Evolutionary conservation across 2,329 filamentous ascomycete genomes (phyloP).

Genomic region (Fusarium agapanthi): DNA sequence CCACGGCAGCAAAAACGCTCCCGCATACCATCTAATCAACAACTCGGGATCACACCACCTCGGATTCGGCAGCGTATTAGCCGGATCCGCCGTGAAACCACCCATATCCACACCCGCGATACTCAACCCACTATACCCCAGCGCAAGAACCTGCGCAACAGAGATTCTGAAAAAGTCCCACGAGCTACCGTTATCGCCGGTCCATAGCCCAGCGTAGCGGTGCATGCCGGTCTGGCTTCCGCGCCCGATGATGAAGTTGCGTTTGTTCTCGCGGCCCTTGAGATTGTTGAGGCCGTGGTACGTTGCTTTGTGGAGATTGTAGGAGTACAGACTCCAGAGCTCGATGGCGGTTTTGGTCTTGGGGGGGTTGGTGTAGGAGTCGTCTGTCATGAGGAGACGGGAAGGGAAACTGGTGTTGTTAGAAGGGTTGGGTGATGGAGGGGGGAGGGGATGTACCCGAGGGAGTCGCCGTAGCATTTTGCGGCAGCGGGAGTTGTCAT

Average conservation of each 20-base stretch:
- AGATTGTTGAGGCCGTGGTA: neutral
- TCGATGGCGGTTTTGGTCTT: conserved; percentile 1
- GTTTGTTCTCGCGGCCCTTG: neutral
- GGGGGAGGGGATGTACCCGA: neutral
- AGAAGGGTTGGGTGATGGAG: neutral
- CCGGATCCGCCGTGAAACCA: neutral
- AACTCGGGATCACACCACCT: neutral
- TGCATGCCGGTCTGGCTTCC: conserved; percentile 2
- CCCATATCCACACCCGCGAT: neutral
- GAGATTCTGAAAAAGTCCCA: conserved; percentile 5
- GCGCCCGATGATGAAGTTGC: conserved; percentile 1
- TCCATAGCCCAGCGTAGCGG: neutral
- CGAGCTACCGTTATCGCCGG: neutral
- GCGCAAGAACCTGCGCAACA: neutral
- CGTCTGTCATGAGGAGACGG: neutral
- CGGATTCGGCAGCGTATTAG: neutral
- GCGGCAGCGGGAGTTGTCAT: neutral
- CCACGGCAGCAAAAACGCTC: neutral
- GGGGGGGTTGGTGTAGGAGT: neutral
- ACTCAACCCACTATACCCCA: neutral
- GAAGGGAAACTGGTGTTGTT: neutral
- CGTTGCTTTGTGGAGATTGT: neutral
- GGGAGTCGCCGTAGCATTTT: neutral
- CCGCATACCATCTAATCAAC: neutral
- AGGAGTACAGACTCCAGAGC: neutral